These are phyloP conservation scores for Leccinum pachyderme DNA, from an alignment of 1,284 basidiomycete species.

Conservation along the genomic window DNA sequence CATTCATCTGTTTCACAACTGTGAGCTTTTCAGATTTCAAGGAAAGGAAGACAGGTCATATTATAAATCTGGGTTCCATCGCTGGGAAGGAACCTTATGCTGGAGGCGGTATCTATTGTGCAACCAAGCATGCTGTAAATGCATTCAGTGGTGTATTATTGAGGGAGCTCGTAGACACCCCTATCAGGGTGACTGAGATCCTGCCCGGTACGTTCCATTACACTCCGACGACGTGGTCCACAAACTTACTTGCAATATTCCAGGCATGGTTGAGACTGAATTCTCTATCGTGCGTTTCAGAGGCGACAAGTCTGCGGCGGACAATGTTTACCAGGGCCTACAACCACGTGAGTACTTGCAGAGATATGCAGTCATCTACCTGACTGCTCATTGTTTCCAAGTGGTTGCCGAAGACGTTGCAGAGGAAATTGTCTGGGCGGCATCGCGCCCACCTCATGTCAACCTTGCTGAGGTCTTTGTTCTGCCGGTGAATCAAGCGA, in stretches of 20 bases:
- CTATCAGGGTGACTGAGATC: slow-evolving; percentile 89
- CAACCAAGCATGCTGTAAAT: slow-evolving; percentile 86
- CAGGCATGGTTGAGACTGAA: slow-evolving; percentile 89
- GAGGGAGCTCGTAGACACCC: slow-evolving; percentile 87
- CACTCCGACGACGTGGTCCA: not conserved
- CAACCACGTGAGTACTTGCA: slow-evolving; percentile 60
- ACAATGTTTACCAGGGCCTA: slow-evolving; percentile 87
- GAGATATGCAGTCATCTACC: not conserved
- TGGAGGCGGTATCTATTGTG: slow-evolving; percentile 81
- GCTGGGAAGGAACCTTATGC: slow-evolving; percentile 91
- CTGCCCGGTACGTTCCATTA: slow-evolving; percentile 64
- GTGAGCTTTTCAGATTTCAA: slow-evolving; percentile 72
- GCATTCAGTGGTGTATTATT: slow-evolving; percentile 85
- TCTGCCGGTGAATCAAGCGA: slow-evolving; percentile 81
- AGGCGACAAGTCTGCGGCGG: slow-evolving; percentile 78
- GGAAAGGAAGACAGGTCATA: slow-evolving; percentile 80
- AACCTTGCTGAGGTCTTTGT: slow-evolving; percentile 81
- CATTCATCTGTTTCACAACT: not conserved
- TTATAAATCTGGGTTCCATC: slow-evolving; percentile 95
- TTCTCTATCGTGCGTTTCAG: slow-evolving; percentile 89
- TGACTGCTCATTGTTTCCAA: slow-evolving; percentile 29
- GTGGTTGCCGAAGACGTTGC: slow-evolving; percentile 86
- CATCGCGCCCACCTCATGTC: slow-evolving; percentile 82
- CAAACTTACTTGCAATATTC: slow-evolving; percentile 7
- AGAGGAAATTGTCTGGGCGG: slow-evolving; percentile 97